Percentiles rank a stretch among this genome's conserved stretches.
These are phyloP conservation scores for Coemansia sp. DNA, from an alignment of 192 early-diverging fungal genomes.

Conservation along the genomic window DNA sequence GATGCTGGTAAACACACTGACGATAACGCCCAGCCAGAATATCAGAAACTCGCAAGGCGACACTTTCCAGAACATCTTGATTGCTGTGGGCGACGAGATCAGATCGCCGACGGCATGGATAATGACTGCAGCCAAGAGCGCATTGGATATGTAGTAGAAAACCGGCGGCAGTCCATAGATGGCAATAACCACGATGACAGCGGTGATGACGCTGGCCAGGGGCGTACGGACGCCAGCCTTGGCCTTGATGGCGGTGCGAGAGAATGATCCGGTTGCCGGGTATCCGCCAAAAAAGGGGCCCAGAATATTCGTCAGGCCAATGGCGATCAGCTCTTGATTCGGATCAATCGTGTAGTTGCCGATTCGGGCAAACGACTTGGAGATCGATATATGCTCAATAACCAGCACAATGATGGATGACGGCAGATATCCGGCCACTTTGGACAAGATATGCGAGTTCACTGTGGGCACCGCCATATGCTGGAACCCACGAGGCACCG, in stretches of 20 bases:
- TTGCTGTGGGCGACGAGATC: slow-evolving; percentile 59
- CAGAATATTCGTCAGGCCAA: slow-evolving; percentile 84
- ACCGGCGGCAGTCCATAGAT: slow-evolving; percentile 78
- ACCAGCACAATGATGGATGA: slow-evolving; percentile 72
- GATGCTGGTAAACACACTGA: slow-evolving; percentile 56
- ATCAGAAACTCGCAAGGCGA: slow-evolving; percentile 52
- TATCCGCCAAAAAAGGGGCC: slow-evolving; percentile 85
- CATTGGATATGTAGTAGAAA: slow-evolving; percentile 83
- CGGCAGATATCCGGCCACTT: slow-evolving; percentile 56
- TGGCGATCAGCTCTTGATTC: slow-evolving; percentile 87
- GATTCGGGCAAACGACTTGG: slow-evolving; percentile 80
- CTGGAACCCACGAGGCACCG: slow-evolving; percentile 72
- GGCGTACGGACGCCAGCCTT: slow-evolving; percentile 84
- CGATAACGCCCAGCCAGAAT: slow-evolving; percentile 53
- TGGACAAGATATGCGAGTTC: slow-evolving; percentile 52
- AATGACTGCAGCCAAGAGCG: slow-evolving; percentile 79
- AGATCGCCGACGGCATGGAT: slow-evolving; percentile 83
- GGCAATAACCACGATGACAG: slow-evolving; percentile 74
- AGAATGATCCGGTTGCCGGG: slow-evolving; percentile 91
- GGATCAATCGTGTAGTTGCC: slow-evolving; percentile 81
- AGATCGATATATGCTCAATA: slow-evolving; percentile 88
- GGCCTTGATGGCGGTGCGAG: slow-evolving; percentile 87
- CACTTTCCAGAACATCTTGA: slow-evolving; percentile 66
- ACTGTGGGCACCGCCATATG: slow-evolving; percentile 59
- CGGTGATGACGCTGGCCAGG: slow-evolving; percentile 74